Evolutionary conservation across 2,329 filamentous ascomycete species (phyloP).

Genomic region (Ophiognomonia clavigignenti-juglandacearum): DNA sequence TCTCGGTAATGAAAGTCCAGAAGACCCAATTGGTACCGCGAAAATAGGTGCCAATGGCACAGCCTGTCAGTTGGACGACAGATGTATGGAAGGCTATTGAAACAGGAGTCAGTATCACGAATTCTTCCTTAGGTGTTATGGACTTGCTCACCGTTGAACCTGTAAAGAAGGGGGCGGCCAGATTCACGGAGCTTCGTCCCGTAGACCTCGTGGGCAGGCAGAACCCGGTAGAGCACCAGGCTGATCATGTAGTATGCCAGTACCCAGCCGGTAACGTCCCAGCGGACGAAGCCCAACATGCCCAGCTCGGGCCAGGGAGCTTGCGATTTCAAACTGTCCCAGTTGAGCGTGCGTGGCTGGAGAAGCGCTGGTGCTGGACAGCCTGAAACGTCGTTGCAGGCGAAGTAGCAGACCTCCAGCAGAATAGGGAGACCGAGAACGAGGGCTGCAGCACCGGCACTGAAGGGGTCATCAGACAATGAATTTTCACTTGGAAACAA

Average conservation of each 20-base stretch:
- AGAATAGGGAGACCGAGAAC: constrained; percentile 17
- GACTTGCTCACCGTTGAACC: constrained; percentile 62
- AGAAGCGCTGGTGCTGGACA: constrained; percentile 47
- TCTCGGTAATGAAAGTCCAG: constrained; percentile 85
- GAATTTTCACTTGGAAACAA: background rate
- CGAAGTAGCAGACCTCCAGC: constrained; percentile 26
- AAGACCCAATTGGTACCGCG: constrained; percentile 74
- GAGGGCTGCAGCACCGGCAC: constrained; percentile 16
- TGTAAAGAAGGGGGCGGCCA: constrained; percentile 71
- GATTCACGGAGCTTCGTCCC: constrained; percentile 59
- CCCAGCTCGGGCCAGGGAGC: constrained; percentile 57
- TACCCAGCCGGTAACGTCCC: constrained; percentile 58
- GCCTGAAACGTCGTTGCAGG: constrained; percentile 49
- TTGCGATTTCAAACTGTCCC: constrained; percentile 40
- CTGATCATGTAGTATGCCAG: constrained; percentile 71
- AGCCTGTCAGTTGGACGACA: constrained; percentile 60
- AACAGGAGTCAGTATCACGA: background rate
- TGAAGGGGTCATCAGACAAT: background rate
- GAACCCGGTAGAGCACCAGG: constrained; percentile 65
- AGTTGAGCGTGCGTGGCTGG: constrained; percentile 36
- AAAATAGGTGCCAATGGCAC: constrained; percentile 64
- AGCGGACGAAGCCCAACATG: constrained; percentile 60
- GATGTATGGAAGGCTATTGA: constrained; percentile 64
- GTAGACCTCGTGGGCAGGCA: constrained; percentile 66
- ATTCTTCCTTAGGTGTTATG: too few species aligned